Conservation (phyloP, 768 basidiomycete genomes). For the Pilatotrama ljubarskyi region DNA sequence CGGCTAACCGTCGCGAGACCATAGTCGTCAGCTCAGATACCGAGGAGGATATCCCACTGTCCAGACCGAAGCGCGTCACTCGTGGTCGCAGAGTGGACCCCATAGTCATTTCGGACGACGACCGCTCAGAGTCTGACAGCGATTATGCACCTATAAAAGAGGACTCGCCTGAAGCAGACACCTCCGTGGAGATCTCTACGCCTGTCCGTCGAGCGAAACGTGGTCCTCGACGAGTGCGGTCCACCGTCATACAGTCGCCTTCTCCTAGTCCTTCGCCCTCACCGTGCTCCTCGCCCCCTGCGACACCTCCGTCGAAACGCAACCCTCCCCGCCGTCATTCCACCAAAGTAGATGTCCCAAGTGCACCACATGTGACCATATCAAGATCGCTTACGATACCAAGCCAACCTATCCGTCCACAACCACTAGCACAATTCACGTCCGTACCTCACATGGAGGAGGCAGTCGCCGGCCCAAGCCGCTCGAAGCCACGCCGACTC, state of each 20-base stretch:
- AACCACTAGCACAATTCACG: neutral
- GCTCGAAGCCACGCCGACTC: slow-evolving; percentile 54
- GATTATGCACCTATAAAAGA: slow-evolving; percentile 2
- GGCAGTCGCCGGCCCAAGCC: slow-evolving; percentile 4
- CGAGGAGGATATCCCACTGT: neutral
- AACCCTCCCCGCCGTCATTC: neutral
- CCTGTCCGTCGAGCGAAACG: neutral
- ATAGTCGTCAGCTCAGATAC: slow-evolving; percentile 9
- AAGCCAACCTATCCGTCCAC: neutral
- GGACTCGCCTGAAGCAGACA: neutral
- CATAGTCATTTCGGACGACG: slow-evolving; percentile 17
- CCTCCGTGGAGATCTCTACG: neutral
- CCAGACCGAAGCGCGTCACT: slow-evolving; percentile 1
- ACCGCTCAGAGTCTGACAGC: slow-evolving; percentile 3
- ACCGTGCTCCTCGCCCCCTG: neutral
- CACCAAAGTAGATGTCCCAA: neutral
- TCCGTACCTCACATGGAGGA: slow-evolving; percentile 10
- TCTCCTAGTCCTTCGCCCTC: slow-evolving; percentile 6
- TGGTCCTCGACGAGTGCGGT: neutral
- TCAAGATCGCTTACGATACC: neutral
- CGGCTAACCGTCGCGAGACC: neutral
- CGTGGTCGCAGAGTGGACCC: neutral
- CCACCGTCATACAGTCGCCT: slow-evolving; percentile 11
- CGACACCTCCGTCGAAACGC: neutral
- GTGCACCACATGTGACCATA: neutral